Base-by-base conservation (phyloP, 1,284 basidiomycete species). In the Irpex rosettiformis region DNA sequence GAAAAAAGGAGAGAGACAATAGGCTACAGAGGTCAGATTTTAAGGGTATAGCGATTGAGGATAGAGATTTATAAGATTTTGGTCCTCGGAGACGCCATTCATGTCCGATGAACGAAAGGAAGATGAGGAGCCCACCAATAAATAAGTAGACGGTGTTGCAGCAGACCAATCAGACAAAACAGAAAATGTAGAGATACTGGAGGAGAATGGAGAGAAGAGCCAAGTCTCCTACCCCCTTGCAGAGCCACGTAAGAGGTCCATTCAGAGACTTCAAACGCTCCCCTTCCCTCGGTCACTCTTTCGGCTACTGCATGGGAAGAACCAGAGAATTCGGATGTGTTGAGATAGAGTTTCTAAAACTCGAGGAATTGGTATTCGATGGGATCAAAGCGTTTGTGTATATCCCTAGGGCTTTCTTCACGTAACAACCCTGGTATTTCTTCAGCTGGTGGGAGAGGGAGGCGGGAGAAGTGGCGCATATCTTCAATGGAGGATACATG, bases 391-490 rank as follows among this genome's bases (percentile, higher is more conserved):
- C 82, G 78, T 64, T 85, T 82, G 56, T 83, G 80, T 52, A 83
- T 74, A 16, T 81, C 75, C 18, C 76, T 77, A 21, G 82, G 78
- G 27, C 71, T 72, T 63, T 89, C 89, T 64, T 85, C 84, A 56
- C 77, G 76, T 60, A 85, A 72, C 61, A 91, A 79, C 30, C 90
- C 90, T 4, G 91, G 90, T 67, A 93, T 89, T 62, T 93, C 89
- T 58, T 85, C 82, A n/a, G 80, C 67, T 25, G 84, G 78, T 29
- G 90, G 90, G n/a, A 87, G 76, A 2, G 89, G 88, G 16, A 90
- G 80, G 60, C 86, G 85, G 47, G 89, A 79, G 73, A 92, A 92
- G 69, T 93, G 89, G 21, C 90, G 85, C 18, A 87, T 92, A 68
- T 93, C 90, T 64, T 91, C 90, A 28, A 84, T 72, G 4, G 88